Conservation (phyloP, 2,329 filamentous ascomycete species). For the Ambrosiella cleistominuta region DNA sequence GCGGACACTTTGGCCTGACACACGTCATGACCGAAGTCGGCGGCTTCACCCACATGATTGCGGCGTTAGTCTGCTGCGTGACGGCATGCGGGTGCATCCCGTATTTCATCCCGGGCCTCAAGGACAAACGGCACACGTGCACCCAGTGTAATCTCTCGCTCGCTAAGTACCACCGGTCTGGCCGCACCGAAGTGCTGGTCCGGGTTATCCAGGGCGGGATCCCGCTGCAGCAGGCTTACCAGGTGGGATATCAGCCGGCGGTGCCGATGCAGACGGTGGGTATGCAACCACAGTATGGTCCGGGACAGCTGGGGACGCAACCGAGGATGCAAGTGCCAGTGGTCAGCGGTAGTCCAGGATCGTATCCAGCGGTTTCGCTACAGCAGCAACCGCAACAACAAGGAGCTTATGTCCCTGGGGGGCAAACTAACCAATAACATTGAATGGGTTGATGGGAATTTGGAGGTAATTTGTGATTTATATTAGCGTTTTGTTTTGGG, state of each 20-base stretch:
- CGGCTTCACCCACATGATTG: conserved; percentile 16
- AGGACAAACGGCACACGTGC: conserved; percentile 16
- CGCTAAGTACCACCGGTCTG: conserved; percentile 17
- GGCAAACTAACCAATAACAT: no score
- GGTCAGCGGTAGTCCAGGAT: no score
- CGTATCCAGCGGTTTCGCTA: no score
- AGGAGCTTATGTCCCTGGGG: no score
- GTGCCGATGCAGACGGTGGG: not conserved
- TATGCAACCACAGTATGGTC: not conserved
- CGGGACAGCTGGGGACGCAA: not conserved
- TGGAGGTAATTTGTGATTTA: no score
- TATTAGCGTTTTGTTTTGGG: no score
- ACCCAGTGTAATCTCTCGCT: conserved; percentile 15
- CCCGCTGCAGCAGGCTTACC: conserved; percentile 3
- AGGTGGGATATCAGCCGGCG: not conserved
- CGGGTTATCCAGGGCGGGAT: conserved; percentile 5
- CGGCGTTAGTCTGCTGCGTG: conserved; percentile 15
- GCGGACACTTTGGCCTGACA: conserved; percentile 13
- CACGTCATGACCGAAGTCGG: not conserved
- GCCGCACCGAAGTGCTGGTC: conserved; percentile 16
- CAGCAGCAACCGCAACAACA: no score
- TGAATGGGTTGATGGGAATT: no score
- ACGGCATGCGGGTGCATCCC: conserved; percentile 16
- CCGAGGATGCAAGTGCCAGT: not conserved
- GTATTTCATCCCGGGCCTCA: conserved; percentile 14